A percentile compares a stretch with the other conserved stretches of the same genome.
Conservation (phyloP, 306 rosid species). For the Inga oerstediana region DNA sequence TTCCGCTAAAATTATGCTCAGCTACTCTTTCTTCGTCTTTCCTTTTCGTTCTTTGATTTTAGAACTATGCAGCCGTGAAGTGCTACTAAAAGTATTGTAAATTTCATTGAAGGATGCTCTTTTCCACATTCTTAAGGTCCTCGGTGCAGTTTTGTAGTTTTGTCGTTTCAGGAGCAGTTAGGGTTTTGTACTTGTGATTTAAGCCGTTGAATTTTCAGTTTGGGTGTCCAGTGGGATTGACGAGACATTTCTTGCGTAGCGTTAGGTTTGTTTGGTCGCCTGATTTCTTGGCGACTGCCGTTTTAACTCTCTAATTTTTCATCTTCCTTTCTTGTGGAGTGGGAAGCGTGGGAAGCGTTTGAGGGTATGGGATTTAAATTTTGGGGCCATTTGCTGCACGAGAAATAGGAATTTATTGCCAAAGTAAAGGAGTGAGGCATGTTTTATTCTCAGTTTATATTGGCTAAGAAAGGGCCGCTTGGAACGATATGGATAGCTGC, state of each 20-base stretch:
- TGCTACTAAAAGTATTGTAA: not conserved
- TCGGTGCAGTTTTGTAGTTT: not conserved
- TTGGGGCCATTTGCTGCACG: conserved; percentile 28
- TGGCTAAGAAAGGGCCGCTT: conserved; percentile 99
- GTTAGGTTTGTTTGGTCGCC: not conserved
- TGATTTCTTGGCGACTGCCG: not conserved
- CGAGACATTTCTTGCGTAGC: not conserved
- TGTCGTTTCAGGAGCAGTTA: not conserved
- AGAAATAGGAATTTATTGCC: conserved; percentile 29
- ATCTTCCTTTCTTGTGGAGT: too few species aligned
- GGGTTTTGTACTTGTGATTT: conserved; percentile 13
- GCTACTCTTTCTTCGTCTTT: not conserved
- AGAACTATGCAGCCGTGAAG: not conserved
- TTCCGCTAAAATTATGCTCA: not conserved
- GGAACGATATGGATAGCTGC: conserved; percentile 99
- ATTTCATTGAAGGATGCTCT: not conserved
- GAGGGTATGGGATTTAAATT: conserved; percentile 28
- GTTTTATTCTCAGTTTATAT: conserved; percentile 98
- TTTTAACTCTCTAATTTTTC: not conserved
- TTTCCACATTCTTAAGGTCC: not conserved
- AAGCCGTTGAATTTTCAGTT: not conserved
- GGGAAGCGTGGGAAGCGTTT: not conserved
- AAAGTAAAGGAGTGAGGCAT: conserved; percentile 48
- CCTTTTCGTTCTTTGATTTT: not conserved
- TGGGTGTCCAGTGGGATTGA: not conserved